Evolutionary conservation across 2,329 filamentous ascomycete species (phyloP).

Genomic region (Daldinia eschscholtzii): DNA sequence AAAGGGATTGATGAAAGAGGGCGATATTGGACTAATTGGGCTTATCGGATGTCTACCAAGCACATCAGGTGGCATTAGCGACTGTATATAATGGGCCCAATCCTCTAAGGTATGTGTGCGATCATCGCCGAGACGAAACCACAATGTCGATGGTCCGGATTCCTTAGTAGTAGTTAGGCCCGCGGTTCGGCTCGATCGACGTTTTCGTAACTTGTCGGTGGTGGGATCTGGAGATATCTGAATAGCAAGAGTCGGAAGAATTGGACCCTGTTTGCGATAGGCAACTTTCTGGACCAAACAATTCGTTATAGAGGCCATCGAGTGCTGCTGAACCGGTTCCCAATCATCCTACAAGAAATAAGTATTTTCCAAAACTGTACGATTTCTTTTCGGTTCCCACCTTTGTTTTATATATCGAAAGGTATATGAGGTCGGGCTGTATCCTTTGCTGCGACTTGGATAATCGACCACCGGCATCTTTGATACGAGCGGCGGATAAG

Average conservation of each 20-base stretch:
- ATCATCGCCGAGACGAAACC: constrained; percentile 70
- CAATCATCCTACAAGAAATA: constrained; percentile 60
- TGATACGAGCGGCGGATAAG: constrained; percentile 56
- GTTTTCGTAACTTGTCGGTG: constrained; percentile 72
- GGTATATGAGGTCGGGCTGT: constrained; percentile 59
- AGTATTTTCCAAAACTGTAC: constrained; percentile 27
- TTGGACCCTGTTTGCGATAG: constrained; percentile 72
- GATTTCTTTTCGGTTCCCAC: constrained; percentile 52
- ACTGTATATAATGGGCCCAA: constrained; percentile 68
- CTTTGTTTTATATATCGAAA: constrained; percentile 70
- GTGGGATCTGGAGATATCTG: constrained; percentile 64
- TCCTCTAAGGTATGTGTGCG: constrained; percentile 66
- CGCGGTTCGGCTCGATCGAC: constrained; percentile 72
- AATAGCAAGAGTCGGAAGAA: constrained; percentile 70
- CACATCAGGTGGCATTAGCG: constrained; percentile 56
- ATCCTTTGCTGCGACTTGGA: constrained; percentile 55
- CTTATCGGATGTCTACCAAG: constrained; percentile 60
- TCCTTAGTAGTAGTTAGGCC: constrained; percentile 68
- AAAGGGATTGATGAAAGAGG: constrained; percentile 68
- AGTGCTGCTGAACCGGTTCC: constrained; percentile 67
- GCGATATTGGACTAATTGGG: constrained; percentile 66
- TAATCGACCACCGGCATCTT: constrained; percentile 53
- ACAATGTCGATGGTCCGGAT: constrained; percentile 62
- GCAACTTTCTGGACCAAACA: constrained; percentile 71
- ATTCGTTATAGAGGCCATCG: constrained; percentile 64